Conservation (phyloP, 2,329 filamentous ascomycete genomes). For the Ophiocordyceps australis region DNA sequence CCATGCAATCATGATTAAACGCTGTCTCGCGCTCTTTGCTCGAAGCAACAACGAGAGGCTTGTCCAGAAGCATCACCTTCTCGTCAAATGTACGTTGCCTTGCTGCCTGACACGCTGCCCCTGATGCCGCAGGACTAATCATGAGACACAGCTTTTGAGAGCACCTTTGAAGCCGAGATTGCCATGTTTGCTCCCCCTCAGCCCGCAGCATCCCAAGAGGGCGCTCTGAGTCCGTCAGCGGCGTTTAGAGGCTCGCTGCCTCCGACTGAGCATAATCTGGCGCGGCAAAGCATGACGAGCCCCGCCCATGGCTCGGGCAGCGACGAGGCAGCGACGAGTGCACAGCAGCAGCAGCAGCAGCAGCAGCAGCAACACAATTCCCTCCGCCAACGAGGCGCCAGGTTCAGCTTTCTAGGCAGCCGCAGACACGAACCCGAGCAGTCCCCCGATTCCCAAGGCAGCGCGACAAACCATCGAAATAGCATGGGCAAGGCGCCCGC, state of each 20-base stretch:
- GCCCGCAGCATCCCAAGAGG: slow-evolving; percentile 15
- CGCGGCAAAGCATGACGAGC: slow-evolving; percentile 13
- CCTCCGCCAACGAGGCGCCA: slow-evolving; percentile 29
- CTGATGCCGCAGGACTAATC: too few species aligned
- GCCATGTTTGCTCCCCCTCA: slow-evolving; percentile 38
- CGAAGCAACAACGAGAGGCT: slow-evolving; percentile 43
- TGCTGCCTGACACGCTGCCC: too few species aligned
- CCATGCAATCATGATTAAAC: slow-evolving; percentile 74
- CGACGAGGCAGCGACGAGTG: slow-evolving; percentile 29
- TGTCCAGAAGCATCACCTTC: slow-evolving; percentile 35
- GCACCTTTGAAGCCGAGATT: slow-evolving; percentile 47
- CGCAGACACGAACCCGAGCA: slow-evolving; percentile 24
- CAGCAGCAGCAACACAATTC: too few species aligned
- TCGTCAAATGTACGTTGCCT: slow-evolving; percentile 44
- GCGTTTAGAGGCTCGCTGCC: slow-evolving; percentile 31
- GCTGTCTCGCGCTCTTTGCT: slow-evolving; percentile 54
- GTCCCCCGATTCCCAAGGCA: slow-evolving; percentile 12
- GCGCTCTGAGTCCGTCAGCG: slow-evolving; percentile 21
- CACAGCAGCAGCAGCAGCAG: too few species aligned
- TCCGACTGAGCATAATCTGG: slow-evolving; percentile 16
- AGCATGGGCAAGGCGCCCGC: slow-evolving; percentile 11
- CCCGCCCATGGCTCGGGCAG: slow-evolving; percentile 15
- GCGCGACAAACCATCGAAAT: slow-evolving; percentile 12
- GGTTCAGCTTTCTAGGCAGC: slow-evolving; percentile 38
- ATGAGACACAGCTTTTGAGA: slow-evolving; percentile 46